phyloP scores from a whole-genome alignment of 768 basidiomycete species.

The Suillus weaverae region DNA sequence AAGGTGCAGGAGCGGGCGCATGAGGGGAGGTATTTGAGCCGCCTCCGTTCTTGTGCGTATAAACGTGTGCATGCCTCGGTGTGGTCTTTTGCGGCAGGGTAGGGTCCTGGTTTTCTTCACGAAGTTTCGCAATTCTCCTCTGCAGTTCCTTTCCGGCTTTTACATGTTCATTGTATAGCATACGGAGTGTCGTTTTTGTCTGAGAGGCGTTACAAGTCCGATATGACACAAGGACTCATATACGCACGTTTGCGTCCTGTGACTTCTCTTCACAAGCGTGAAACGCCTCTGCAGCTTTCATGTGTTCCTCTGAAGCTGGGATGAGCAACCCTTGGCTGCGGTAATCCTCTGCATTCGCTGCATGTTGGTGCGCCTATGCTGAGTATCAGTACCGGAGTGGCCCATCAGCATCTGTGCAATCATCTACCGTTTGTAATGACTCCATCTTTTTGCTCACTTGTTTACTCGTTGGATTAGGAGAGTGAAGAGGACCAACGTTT shows the following conservation, averaged over 20 bases:
- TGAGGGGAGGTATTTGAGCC: constrained; percentile 16
- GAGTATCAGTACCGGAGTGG: constrained; percentile 11
- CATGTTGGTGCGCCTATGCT: constrained; percentile 78
- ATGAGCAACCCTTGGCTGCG: constrained; percentile 65
- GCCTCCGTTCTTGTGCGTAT: constrained; percentile 25
- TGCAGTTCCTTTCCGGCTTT: constrained; percentile 73
- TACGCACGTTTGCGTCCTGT: constrained; percentile 66
- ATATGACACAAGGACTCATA: constrained; percentile 5
- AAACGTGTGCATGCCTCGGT: constrained; percentile 21
- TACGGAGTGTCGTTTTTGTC: constrained; percentile 76
- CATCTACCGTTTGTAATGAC: constrained; percentile 53
- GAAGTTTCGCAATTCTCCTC: constrained; percentile 67
- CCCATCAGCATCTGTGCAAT: neutral
- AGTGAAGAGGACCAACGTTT: neutral
- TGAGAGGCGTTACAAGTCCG: constrained; percentile 29
- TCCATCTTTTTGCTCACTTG: constrained; percentile 29
- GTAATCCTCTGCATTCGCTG: constrained; percentile 77
- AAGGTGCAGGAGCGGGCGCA: constrained; percentile 36
- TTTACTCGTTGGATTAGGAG: constrained; percentile 5
- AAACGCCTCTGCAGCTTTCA: constrained; percentile 76
- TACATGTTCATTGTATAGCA: constrained; percentile 73
- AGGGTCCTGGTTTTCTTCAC: constrained; percentile 78
- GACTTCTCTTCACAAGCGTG: constrained; percentile 71
- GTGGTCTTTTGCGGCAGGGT: constrained; percentile 61
- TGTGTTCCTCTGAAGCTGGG: constrained; percentile 71